Evolutionary conservation across 2,329 filamentous ascomycete species (phyloP).

Genomic region (Paecilomyces niveus): DNA sequence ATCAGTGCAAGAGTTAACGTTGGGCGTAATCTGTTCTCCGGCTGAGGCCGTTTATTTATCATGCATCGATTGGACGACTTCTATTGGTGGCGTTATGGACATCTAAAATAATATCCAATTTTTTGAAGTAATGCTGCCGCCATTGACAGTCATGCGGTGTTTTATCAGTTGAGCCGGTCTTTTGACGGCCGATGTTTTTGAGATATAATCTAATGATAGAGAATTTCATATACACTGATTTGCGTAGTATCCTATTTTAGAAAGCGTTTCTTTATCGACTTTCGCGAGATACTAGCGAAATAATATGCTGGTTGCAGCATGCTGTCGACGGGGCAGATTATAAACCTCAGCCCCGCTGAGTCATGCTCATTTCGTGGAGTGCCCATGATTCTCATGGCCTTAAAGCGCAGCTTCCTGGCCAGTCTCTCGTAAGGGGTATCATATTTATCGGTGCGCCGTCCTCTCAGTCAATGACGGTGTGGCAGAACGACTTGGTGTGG

Average conservation of each 20-base stretch:
- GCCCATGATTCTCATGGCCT: not conserved
- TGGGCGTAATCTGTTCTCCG: not conserved
- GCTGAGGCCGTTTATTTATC: not conserved
- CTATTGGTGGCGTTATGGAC: not conserved
- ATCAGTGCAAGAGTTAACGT: not conserved
- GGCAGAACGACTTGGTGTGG: slow-evolving; percentile 8
- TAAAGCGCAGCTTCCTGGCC: not conserved
- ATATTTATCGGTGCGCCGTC: slow-evolving; percentile 7
- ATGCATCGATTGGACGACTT: not conserved
- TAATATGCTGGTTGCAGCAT: not conserved
- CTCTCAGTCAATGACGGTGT: slow-evolving; percentile 19
- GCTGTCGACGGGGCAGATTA: not conserved
- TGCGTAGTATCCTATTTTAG: not conserved
- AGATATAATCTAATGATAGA: not conserved
- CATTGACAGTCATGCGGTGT: not conserved
- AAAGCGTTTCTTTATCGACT: not conserved
- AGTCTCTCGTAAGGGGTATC: not conserved
- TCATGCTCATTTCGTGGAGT: not conserved
- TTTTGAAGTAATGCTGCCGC: not conserved
- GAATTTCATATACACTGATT: not conserved
- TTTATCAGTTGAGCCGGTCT: not conserved
- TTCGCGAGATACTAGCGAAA: not conserved
- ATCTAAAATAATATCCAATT: not conserved
- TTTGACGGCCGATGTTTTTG: not conserved
- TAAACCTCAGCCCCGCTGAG: not conserved